Base-by-base conservation (phyloP, 1,139 yeast genomes). In the Lodderomyces beijingensis region DNA sequence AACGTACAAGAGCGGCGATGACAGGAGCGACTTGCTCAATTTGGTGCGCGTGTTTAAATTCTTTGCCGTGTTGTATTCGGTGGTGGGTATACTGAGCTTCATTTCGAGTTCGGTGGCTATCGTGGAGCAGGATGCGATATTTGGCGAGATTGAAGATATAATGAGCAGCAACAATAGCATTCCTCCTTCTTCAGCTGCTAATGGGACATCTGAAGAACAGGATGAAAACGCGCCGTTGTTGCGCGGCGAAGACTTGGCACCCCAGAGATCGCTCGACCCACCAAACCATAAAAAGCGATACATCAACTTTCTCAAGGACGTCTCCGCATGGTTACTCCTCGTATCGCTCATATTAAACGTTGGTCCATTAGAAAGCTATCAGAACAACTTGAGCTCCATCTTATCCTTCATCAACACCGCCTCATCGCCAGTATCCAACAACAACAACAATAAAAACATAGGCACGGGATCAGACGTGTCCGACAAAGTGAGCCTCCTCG, bases 281-380 rank as follows among this genome's bases (percentile, higher is more conserved):
- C 53, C 60, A 3, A 57, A 70, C 31, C 86, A 78, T 47, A 62
- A 61, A 31, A 58, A 58, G 29, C 64, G 77, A 38, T 76, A 70
- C 49, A 43, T 51, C 11, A 50, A 46, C 6, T 85, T 89, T 45
- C 53, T 85, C 30, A 56, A 54, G 16, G 91, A 84, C 49, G 70
- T 70, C 22, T 70, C 83, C 3, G 78, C 88, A 30, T 81, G 87
- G 70, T 43, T 80, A 2, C 58, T 87, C 16, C 65, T 84, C 24
- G 42, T 70, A 3, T 74, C 89, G 6, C 70, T 88, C 39, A 66
- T 88, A 19, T 59, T 86, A 24, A 70, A 81, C 22, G 63, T 87
- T 16, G 98, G 97, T 0, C 95, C 96, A 1, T 61, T 87, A 41
- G 98, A 91, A 50, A 79, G 88, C 65, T 88, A 78, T 55, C 77